phyloP scores from a whole-genome alignment of 495 filamentous ascomycete genomes.

The Aspergillus leporis region DNA sequence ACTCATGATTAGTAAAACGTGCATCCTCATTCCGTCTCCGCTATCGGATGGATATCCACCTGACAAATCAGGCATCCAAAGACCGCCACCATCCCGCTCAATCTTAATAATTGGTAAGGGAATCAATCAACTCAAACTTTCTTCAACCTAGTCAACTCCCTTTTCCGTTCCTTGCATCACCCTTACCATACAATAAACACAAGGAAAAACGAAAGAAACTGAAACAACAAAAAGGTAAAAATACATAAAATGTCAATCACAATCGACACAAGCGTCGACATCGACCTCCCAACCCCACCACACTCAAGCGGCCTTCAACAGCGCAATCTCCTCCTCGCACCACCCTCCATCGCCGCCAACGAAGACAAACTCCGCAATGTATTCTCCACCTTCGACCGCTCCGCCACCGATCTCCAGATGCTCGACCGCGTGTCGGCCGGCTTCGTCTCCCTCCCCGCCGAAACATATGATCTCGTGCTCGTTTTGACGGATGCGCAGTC shows the following conservation, averaged over 20 bases:
- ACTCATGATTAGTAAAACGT: background rate
- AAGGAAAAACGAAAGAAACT: too few species aligned
- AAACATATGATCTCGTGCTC: conserved; percentile 81
- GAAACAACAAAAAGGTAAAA: background rate
- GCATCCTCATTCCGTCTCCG: background rate
- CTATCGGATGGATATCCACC: background rate
- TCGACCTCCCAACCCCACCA: background rate
- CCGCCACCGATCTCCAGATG: conserved; percentile 90
- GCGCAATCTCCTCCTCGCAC: conserved; percentile 68
- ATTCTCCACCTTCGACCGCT: conserved; percentile 66
- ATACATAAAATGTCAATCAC: background rate
- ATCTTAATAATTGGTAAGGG: conserved; percentile 2
- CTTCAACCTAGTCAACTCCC: background rate
- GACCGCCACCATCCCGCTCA: background rate
- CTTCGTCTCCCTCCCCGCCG: conserved; percentile 71
- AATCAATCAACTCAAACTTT: background rate
- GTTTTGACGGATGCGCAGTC: conserved; percentile 72
- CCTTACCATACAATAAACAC: too few species aligned
- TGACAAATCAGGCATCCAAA: background rate
- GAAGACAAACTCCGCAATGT: conserved; percentile 59
- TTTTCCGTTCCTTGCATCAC: background rate
- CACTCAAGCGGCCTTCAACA: background rate
- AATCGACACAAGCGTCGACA: background rate
- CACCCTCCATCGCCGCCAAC: conserved; percentile 71
- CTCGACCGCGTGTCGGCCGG: conserved; percentile 88